phyloP scores from a whole-genome alignment of 257 asterid species.

The Cinchona pubescens region DNA sequence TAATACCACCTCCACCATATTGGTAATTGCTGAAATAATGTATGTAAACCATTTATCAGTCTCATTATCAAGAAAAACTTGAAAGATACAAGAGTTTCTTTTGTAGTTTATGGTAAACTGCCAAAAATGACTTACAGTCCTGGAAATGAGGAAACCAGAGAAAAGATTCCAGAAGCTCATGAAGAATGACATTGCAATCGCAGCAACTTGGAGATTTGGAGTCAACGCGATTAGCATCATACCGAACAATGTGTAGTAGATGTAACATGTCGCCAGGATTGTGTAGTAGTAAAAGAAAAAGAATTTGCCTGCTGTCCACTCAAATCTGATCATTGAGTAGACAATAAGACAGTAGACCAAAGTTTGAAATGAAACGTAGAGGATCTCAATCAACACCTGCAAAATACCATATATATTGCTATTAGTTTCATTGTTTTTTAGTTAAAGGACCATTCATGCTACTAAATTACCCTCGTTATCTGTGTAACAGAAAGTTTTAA shows the following conservation, averaged over 20 bases:
- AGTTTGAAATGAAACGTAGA: conserved; percentile 42
- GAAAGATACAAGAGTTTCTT: background rate
- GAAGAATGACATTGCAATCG: conserved; percentile 37
- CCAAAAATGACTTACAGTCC: conserved; percentile 25
- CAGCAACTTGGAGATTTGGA: conserved; percentile 38
- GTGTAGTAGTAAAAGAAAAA: conserved; percentile 48
- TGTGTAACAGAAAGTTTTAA: background rate
- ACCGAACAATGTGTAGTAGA: conserved; percentile 47
- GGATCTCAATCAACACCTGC: conserved; percentile 52
- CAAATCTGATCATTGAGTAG: conserved; percentile 57
- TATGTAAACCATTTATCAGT: background rate
- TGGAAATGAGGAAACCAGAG: conserved; percentile 48
- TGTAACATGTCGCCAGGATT: conserved; percentile 42
- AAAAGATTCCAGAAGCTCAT: conserved; percentile 54
- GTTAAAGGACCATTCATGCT: too few relatives aligned
- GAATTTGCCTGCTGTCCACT: conserved; percentile 40
- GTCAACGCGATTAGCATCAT: conserved; percentile 65
- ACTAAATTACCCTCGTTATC: background rate
- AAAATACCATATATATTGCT: background rate
- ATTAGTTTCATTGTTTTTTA: background rate
- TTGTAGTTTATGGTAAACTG: background rate
- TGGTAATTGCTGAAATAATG: conserved; percentile 36
- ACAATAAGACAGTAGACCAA: conserved; percentile 34
- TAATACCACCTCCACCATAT: conserved; percentile 69
- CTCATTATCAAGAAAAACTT: background rate